Conservation (phyloP, 2,329 filamentous ascomycete genomes). For the Sarocladium oryzae region DNA sequence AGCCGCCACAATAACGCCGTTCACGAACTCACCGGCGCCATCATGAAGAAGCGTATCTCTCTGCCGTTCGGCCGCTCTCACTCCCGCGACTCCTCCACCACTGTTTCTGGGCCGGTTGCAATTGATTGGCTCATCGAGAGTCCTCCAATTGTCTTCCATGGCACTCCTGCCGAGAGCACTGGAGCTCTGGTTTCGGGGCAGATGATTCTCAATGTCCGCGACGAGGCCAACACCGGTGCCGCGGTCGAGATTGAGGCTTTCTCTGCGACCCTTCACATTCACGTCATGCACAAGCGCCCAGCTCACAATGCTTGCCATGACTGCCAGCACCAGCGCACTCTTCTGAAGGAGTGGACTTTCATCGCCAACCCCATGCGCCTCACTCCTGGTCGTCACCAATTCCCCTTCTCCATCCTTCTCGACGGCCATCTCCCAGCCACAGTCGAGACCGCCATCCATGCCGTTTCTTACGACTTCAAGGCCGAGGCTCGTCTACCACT, state of each 20-base stretch:
- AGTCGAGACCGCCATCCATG: conserved; percentile 65
- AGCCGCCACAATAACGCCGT: conserved; percentile 11
- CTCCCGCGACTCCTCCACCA: conserved; percentile 13
- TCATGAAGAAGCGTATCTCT: conserved; percentile 36
- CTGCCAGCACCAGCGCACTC: conserved; percentile 64
- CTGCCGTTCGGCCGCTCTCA: conserved; percentile 27
- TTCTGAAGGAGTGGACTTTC: conserved; percentile 76
- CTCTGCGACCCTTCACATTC: conserved; percentile 63
- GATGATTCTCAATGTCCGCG: conserved; percentile 65
- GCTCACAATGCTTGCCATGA: conserved; percentile 72
- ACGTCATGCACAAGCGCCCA: conserved; percentile 72
- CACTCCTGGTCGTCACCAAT: conserved; percentile 58
- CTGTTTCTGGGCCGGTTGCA: conserved; percentile 25
- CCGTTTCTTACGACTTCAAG: conserved; percentile 72
- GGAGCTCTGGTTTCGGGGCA: conserved; percentile 83
- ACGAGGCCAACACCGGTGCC: conserved; percentile 34
- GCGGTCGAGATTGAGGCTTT: conserved; percentile 63
- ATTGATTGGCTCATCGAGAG: conserved; percentile 68
- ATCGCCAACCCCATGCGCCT: conserved; percentile 50
- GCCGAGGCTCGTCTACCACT: conserved; percentile 51
- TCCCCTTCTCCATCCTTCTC: conserved; percentile 84
- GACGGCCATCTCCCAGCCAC: conserved; percentile 80
- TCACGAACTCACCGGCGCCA: conserved; percentile 22
- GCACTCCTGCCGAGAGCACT: conserved; percentile 64
- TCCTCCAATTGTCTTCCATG: conserved; percentile 79